Evolutionary conservation across 352 stramenopile genomes (phyloP), one percentile per base, ranked within the genome.

Genomic region (Globisporangium viniferum): DNA sequence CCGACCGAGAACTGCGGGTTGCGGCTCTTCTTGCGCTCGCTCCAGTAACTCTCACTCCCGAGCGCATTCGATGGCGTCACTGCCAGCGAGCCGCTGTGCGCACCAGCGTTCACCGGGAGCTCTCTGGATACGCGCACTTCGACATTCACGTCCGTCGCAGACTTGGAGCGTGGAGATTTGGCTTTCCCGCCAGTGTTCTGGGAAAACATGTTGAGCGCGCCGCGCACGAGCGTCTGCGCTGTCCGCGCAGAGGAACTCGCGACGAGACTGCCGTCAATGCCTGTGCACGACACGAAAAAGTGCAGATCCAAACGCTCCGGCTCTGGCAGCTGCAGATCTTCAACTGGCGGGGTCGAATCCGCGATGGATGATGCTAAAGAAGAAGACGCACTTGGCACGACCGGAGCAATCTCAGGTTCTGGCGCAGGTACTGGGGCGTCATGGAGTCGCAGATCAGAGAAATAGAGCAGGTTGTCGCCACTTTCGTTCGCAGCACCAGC

Each of bases 281-380:
- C 71, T 3, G 73, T 70, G 73, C 86, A 94, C 3, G 82, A 81
- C 36, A 94, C 74, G 69, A 94, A 94, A 64, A 92, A 92, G 69
- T 91, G 76, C 51, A 93, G 71, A 1, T 68, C 55, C 36, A 62
- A n/a, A 0, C 64, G 71, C 59, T 70, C 59, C 3, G 62, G 62
- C 36, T 70, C 64, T 20, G 44, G 39, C 39, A 57, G n/a, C 18
- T 51, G 44, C 64, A 36, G 20, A 18, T 12, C 29, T 48, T 71
- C 66, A 29, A 29, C 18, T 6, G 18, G 24, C 1, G 24, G 22
- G 5, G 6, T 31, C 2, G 24, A 14, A n/a, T 33, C 24, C 3
- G 12, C 12, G 44, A 9, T 22, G 18, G 18, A 22, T 24, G 44
- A 24, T 20, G 44, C 18, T 12, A 18, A 51, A 51, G 44, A 51